Evolutionary conservation across 768 basidiomycete species (phyloP).

Genomic region (Holtermanniella nyarrowii): DNA sequence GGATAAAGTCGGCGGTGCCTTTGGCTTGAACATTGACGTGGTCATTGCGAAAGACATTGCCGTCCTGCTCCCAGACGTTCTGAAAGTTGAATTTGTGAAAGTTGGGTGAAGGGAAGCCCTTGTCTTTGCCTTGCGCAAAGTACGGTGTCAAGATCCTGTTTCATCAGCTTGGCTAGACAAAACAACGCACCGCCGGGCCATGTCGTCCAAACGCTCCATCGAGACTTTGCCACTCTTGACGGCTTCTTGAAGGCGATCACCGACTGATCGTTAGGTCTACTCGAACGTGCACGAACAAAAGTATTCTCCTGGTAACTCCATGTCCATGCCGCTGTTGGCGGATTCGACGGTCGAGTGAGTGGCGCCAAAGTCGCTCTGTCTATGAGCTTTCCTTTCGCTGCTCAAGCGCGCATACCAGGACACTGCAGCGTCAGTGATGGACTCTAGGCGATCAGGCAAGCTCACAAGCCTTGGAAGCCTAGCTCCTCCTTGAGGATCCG

Average conservation of each 20-base stretch:
- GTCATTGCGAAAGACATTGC: conserved; percentile 21
- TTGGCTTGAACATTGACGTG: conserved; percentile 48
- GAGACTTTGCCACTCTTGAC: conserved; percentile 25
- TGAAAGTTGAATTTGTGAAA: conserved; percentile 20
- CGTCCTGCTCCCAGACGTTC: background rate
- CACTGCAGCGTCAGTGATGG: conserved; percentile 5
- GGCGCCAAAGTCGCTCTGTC: conserved; percentile 33
- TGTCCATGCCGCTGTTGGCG: conserved; percentile 30
- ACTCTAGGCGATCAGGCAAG: too few species aligned
- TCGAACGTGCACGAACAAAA: conserved; percentile 15
- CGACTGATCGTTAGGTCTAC: conserved; percentile 7
- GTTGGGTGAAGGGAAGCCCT: conserved; percentile 55
- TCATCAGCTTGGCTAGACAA: background rate
- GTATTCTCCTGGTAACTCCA: conserved; percentile 27
- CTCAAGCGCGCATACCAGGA: conserved; percentile 8
- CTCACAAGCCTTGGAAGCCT: conserved; percentile 38
- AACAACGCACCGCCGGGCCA: conserved; percentile 23
- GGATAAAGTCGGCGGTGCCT: conserved; percentile 48
- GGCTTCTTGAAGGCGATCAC: conserved; percentile 16
- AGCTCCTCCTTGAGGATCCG: conserved; percentile 38
- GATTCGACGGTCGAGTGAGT: conserved; percentile 26
- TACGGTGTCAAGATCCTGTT: conserved; percentile 44
- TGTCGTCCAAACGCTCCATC: conserved; percentile 28
- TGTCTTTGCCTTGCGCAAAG: conserved; percentile 48
- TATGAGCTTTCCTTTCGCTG: background rate